These are phyloP conservation scores for Coemansia sp. DNA, from an alignment of 192 early-diverging fungal species.

Conservation along the genomic window DNA sequence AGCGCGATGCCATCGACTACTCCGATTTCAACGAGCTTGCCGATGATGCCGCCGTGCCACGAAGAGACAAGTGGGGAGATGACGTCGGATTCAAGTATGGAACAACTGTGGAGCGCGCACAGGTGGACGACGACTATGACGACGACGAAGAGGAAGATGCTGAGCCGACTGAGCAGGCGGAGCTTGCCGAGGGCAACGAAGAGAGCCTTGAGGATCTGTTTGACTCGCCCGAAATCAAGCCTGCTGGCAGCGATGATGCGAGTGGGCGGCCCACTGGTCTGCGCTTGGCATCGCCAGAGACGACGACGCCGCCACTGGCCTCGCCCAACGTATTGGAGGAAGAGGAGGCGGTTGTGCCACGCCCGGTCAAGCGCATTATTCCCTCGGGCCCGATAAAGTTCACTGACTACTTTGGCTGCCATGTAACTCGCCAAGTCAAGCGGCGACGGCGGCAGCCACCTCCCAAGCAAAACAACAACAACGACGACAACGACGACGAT, in stretches of 20 bases:
- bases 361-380: constrained; percentile 42
- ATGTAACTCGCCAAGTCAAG: constrained; percentile 25
- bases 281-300: neutral
- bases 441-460: constrained; percentile 24
- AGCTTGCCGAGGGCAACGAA: constrained; percentile 33
- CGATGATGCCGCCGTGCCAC: constrained; percentile 58
- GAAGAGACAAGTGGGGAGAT: constrained; percentile 14
- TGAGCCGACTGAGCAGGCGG: neutral
- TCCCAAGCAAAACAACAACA: neutral
- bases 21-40: constrained; percentile 75
- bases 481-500: constrained; percentile 6
- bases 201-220: constrained; percentile 54
- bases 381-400: constrained; percentile 35
- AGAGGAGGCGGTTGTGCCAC: constrained; percentile 10
- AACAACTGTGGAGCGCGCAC: constrained; percentile 30
- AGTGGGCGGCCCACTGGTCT: neutral
- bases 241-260: neutral
- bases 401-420: constrained; percentile 47
- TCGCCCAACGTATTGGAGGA: neutral
- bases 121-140: constrained; percentile 60
- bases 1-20: constrained; percentile 76
- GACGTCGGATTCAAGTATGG: neutral
- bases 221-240: constrained; percentile 30
- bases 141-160: constrained; percentile 35
- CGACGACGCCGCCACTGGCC: neutral